phyloP scores from a whole-genome alignment of 441 rosid genomes.

The Gossypium armourianum region DNA sequence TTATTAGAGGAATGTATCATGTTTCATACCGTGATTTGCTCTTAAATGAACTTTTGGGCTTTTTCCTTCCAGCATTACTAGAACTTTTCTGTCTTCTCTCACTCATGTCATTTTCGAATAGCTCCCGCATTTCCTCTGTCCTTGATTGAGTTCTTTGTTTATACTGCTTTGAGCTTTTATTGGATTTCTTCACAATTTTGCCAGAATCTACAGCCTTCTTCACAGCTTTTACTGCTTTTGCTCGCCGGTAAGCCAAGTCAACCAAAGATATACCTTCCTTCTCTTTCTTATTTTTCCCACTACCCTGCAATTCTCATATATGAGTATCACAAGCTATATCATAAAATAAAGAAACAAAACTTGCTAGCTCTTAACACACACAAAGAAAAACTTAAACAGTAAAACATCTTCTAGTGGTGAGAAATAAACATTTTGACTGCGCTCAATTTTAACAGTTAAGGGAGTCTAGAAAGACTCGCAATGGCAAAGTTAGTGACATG shows the following conservation, averaged over 20 bases:
- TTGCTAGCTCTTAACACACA: neutral
- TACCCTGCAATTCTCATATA: slow-evolving; percentile 27
- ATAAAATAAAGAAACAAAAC: neutral
- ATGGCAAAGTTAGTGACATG: neutral
- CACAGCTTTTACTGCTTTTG: slow-evolving; percentile 76
- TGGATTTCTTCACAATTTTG: slow-evolving; percentile 41
- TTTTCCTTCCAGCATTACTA: slow-evolving; percentile 36
- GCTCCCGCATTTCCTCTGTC: slow-evolving; percentile 64
- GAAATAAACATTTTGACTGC: neutral
- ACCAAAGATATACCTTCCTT: slow-evolving; percentile 58
- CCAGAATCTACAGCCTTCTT: slow-evolving; percentile 66
- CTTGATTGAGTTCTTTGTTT: slow-evolving; percentile 46
- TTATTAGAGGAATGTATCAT: slow-evolving; percentile 9
- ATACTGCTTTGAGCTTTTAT: slow-evolving; percentile 38
- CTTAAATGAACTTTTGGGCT: slow-evolving; percentile 70
- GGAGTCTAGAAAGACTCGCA: slow-evolving; percentile 2
- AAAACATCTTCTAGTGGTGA: neutral
- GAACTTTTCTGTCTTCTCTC: slow-evolving; percentile 54
- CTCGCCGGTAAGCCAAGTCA: slow-evolving; percentile 72
- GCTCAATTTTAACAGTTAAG: neutral
- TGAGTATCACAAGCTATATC: slow-evolving; percentile 8
- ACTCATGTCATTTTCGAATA: slow-evolving; percentile 80
- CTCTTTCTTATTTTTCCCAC: slow-evolving; percentile 44
- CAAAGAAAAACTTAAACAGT: neutral
- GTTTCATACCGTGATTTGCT: slow-evolving; percentile 75